Conservation (phyloP, 495 filamentous ascomycete species). For the Lophium mytilinum region DNA sequence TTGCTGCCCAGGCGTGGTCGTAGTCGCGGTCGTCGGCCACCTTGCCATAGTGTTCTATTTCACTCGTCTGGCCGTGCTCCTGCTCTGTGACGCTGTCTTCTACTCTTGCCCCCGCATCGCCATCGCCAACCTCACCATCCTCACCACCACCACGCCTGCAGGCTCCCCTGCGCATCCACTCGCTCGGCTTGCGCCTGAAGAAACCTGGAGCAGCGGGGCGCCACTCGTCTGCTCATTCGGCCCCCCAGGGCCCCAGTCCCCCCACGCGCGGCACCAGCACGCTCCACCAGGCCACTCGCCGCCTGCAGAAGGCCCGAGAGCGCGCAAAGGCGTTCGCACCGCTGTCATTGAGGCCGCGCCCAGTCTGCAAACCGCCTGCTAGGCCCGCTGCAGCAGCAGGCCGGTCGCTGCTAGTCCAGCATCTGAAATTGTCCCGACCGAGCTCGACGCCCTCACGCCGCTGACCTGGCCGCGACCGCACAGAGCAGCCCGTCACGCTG, state of each 20-base stretch:
- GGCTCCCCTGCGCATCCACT: background rate
- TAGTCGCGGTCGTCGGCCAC: too few species aligned
- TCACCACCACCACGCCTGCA: constrained; percentile 2
- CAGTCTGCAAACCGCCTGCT: background rate
- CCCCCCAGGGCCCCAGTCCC: background rate
- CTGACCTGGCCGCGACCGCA: constrained; percentile 4
- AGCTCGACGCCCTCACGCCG: constrained; percentile 5
- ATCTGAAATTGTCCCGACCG: constrained; percentile 10
- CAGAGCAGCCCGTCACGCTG: too few species aligned
- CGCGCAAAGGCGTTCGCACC: constrained; percentile 1
- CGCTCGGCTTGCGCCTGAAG: background rate
- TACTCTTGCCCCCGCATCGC: background rate
- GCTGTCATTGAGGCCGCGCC: constrained; percentile 2
- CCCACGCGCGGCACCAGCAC: background rate
- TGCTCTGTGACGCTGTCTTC: background rate
- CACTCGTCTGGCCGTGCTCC: background rate
- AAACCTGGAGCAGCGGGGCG: constrained; percentile 3
- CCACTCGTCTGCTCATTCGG: constrained; percentile 3
- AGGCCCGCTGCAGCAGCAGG: background rate
- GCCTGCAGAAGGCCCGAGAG: background rate
- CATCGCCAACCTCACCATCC: background rate
- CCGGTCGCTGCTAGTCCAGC: constrained; percentile 9
- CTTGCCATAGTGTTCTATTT: background rate
- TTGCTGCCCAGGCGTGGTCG: too few species aligned
- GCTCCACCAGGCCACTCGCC: background rate